Base-by-base conservation (phyloP, 257 asterid genomes). In the Ilex asprella region DNA sequence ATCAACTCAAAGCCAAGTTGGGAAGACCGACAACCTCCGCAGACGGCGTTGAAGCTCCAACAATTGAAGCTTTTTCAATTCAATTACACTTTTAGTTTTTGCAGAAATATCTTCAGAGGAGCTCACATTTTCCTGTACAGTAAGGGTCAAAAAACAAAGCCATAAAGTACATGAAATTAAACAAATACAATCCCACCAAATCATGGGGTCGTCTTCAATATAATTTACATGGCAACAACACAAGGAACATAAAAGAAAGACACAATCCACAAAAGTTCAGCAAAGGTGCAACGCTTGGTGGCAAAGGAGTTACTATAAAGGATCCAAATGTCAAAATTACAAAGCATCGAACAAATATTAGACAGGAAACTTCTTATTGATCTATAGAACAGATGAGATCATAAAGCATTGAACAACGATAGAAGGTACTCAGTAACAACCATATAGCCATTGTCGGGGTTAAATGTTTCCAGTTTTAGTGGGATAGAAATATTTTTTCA, bases 61-160 rank as follows among this genome's bases (percentile, higher is more conserved):
- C 84, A 93, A 76, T 86, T 93, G 96, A 62, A 93, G 93, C 81
- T 93, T 89, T 78, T 93, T 93, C 85, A 89, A 67, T 70, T 93
- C 99, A 76, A 93, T 93, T 61, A 93, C 96, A 75, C 97, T 93
- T 79, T 80, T 93, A 16, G 99, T 93, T 79, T 93, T 93, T 14
- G 95, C 96, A 67, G 86, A 89, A 53, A 82, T 87, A 76, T 93
- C 89, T 73, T 86, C 96, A 30, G 97, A 93, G 49, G 96, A 89
- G 79, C 94, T 85, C 70, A 87, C 96, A 71, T 72, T 78, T 68
- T 87, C 96, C 99, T 93, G 86, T 65, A 46, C 52, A 53, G 57
- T 35, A 35, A 35, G 15, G 5, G 10, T 14, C 30, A 53, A 53
- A 53, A 53, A 21, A 16, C 10, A 53, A 53, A 53, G 27, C 2